Evolutionary conservation across 768 basidiomycete species (phyloP).

Genomic region (Pholiota microspora): DNA sequence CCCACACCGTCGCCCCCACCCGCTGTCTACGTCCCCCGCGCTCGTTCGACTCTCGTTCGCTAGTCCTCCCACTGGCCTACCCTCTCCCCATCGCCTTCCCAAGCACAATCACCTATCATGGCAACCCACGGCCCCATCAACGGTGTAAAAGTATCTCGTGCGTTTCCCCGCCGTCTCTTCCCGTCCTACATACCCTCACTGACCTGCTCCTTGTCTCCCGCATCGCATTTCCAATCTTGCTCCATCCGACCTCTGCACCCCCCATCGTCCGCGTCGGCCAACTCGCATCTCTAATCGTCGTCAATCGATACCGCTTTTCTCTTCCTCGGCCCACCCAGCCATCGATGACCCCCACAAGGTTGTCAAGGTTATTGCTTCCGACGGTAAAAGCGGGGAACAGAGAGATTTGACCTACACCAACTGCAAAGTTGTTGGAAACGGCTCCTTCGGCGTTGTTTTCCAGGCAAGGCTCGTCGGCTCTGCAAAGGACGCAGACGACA

Average conservation of each 20-base stretch:
- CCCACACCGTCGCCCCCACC: constrained; percentile 1
- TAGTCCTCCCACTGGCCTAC: constrained; percentile 6
- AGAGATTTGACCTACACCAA: constrained; percentile 91
- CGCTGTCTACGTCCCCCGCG: not conserved
- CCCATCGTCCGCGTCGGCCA: constrained; percentile 11
- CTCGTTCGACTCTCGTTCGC: constrained; percentile 11
- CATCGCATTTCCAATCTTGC: constrained; percentile 27
- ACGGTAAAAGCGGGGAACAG: constrained; percentile 90
- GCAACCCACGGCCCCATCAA: constrained; percentile 80
- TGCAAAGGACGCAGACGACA: constrained; percentile 71
- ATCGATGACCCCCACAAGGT: constrained; percentile 97
- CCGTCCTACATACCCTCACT: constrained; percentile 27
- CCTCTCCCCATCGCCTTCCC: constrained; percentile 16
- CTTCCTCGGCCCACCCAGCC: constrained; percentile 39
- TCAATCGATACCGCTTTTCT: constrained; percentile 32
- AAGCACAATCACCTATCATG: constrained; percentile 41
- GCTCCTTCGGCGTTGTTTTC: constrained; percentile 98
- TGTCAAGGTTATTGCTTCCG: constrained; percentile 91
- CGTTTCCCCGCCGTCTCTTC: constrained; percentile 32
- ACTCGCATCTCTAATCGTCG: constrained; percentile 28
- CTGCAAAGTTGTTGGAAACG: constrained; percentile 98
- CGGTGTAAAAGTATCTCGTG: constrained; percentile 84
- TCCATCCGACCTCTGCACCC: constrained; percentile 4
- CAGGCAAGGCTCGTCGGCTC: constrained; percentile 83
- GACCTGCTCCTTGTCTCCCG: constrained; percentile 14